Evolutionary conservation across 2,329 filamentous ascomycete genomes (phyloP), one percentile per base, ranked within the genome.

Genomic region (Aspergillus sp.): DNA sequence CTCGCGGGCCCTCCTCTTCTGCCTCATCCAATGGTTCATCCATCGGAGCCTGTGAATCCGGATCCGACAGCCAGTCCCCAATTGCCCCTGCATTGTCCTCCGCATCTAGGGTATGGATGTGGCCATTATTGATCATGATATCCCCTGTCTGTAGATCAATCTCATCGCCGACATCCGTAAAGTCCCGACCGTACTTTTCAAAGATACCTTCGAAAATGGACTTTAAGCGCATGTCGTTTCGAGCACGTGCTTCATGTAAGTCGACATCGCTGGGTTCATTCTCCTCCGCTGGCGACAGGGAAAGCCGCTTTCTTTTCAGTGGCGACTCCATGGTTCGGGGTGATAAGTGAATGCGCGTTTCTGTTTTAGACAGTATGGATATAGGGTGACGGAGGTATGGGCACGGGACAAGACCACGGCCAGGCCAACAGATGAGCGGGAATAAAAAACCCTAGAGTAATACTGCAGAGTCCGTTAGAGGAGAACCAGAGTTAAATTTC

Each of bases 81-180:
- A 54, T 62, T 56, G 67, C 38, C 55, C 81, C 79, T 41, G 73
- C 68, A 76, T 84, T 78, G 62, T 82, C 75, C 70, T 88, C 81
- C 74, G 84, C 72, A 69, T 77, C 68, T 81, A 91, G 85, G 39
- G 43, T 72, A 50, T 83, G 72, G 52, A 97, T 72, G 76, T 98
- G 95, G 0, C 95, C 93, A 79, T 96, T 95, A 73, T 98, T 84
- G 55, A 97, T 87, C n/a, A 96, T 82, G 47, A 98, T 86, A 57
- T 90, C 81, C 53, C 91, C 92, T 0, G 90, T 93, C 49, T 81
- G 80, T 56, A 96, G 80, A 72, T 98, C 91, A 66, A 98, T 92
- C 76, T 96, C 92, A 73, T 98, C 93, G 53, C 89, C 92, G 50
- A 93, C 82, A 4, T 87, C 89, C 2, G 86, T 86, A 68, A 96